These are phyloP conservation scores for Penicillium cosmopolitanum DNA, from an alignment of 495 filamentous ascomycete genomes.

Conservation along the genomic window DNA sequence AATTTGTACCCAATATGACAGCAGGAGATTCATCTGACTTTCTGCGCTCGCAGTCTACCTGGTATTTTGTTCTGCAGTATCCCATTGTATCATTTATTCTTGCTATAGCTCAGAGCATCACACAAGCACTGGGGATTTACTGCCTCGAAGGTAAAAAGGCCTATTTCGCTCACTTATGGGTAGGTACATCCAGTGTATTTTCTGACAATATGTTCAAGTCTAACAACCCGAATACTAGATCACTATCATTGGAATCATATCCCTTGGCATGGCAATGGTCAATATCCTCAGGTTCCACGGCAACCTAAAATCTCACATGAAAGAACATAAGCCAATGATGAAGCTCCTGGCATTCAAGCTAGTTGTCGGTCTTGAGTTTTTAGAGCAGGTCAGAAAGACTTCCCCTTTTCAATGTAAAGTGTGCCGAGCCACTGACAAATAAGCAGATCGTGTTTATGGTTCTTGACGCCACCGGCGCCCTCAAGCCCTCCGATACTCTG, in stretches of 20 bases:
- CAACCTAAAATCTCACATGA: slow-evolving; percentile 24
- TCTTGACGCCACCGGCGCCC: slow-evolving; percentile 26
- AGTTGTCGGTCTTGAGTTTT: slow-evolving; percentile 34
- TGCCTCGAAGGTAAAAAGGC: slow-evolving; percentile 31
- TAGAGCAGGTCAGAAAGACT: slow-evolving; percentile 26
- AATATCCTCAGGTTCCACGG: slow-evolving; percentile 31
- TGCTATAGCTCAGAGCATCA: slow-evolving; percentile 35
- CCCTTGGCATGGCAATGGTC: slow-evolving; percentile 28
- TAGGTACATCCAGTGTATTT: slow-evolving; percentile 10
- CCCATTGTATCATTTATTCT: slow-evolving; percentile 28
- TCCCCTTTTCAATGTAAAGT: background rate
- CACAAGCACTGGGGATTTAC: slow-evolving; percentile 31
- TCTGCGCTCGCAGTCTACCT: slow-evolving; percentile 20
- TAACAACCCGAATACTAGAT: slow-evolving; percentile 22
- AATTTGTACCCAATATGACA: background rate
- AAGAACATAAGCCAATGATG: slow-evolving; percentile 22
- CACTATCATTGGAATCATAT: slow-evolving; percentile 26
- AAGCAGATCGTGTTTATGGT: slow-evolving; percentile 34
- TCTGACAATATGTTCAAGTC: background rate
- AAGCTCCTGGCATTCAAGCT: slow-evolving; percentile 41
- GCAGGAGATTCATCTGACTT: slow-evolving; percentile 1
- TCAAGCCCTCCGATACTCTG: slow-evolving; percentile 25
- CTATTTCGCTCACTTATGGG: slow-evolving; percentile 41
- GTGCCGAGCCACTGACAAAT: background rate
- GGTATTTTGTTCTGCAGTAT: slow-evolving; percentile 36